phyloP scores from a whole-genome alignment of 2,329 filamentous ascomycete genomes.

The Aspergillus sp. region DNA sequence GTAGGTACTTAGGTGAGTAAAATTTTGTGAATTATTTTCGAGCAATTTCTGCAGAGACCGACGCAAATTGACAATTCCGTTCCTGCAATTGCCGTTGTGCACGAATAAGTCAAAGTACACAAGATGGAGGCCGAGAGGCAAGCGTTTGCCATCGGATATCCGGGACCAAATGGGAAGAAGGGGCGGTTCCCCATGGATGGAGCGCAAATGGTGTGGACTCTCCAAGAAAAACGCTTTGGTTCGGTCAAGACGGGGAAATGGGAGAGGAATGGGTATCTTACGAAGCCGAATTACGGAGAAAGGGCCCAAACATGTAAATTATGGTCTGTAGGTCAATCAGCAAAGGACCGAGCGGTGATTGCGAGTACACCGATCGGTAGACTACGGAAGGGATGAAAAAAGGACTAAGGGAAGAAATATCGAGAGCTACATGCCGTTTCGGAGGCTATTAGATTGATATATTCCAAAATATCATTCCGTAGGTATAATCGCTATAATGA shows the following conservation, averaged over 20 bases:
- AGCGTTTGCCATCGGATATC: slow-evolving; percentile 31
- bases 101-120: neutral
- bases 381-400: neutral
- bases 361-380: neutral
- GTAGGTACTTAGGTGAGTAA: neutral
- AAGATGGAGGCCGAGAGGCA: slow-evolving; percentile 3
- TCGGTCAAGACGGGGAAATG: slow-evolving; percentile 17
- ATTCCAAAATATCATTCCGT: too few species aligned
- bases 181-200: slow-evolving; percentile 30
- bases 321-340: neutral
- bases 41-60: neutral
- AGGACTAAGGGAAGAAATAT: neutral
- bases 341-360: slow-evolving; percentile 4
- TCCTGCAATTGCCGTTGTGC: neutral
- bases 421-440: neutral
- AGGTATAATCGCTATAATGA: neutral
- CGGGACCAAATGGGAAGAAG: slow-evolving; percentile 29
- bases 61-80: neutral
- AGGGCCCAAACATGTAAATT: neutral
- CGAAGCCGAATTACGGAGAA: slow-evolving; percentile 6
- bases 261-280: slow-evolving; percentile 5
- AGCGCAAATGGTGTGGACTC: slow-evolving; percentile 24
- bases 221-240: slow-evolving; percentile 15
- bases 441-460: too few species aligned
- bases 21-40: neutral